These are phyloP conservation scores for Venturia carpophila DNA, from an alignment of 2,329 filamentous ascomycete species.

Conservation along the genomic window DNA sequence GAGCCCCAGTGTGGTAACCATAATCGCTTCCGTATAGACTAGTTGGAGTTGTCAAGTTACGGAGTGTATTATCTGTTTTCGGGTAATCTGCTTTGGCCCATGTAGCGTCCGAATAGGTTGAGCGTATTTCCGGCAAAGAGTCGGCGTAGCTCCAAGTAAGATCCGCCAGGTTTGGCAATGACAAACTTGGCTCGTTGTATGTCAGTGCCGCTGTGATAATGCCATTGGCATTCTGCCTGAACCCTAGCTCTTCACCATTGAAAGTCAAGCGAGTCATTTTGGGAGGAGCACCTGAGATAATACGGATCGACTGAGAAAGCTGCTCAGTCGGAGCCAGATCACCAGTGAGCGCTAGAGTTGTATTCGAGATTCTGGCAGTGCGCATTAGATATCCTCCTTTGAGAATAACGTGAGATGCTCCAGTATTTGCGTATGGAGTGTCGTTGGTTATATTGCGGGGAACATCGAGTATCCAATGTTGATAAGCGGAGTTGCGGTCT, in stretches of 20 bases:
- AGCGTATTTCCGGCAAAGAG: slow-evolving; percentile 59
- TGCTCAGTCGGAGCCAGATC: slow-evolving; percentile 63
- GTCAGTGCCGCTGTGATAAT: slow-evolving; percentile 46
- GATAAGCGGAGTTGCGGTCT: slow-evolving; percentile 59
- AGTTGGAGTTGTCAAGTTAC: slow-evolving; percentile 52
- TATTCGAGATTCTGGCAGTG: slow-evolving; percentile 46
- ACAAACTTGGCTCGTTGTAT: slow-evolving; percentile 44
- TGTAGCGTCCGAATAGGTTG: slow-evolving; percentile 57
- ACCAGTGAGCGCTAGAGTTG: slow-evolving; percentile 55
- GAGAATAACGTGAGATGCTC: slow-evolving; percentile 42
- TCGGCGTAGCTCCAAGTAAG: slow-evolving; percentile 64
- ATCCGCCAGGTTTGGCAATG: slow-evolving; percentile 49
- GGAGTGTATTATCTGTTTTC: slow-evolving; percentile 53
- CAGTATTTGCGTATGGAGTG: slow-evolving; percentile 16
- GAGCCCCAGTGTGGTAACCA: slow-evolving; percentile 60
- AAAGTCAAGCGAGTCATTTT: slow-evolving; percentile 50
- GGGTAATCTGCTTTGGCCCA: slow-evolving; percentile 56
- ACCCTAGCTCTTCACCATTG: slow-evolving; percentile 45
- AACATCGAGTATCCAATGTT: slow-evolving; percentile 58
- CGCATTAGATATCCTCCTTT: slow-evolving; percentile 59
- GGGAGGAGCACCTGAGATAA: slow-evolving; percentile 54
- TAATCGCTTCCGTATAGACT: slow-evolving; percentile 63
- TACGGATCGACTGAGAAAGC: slow-evolving; percentile 45
- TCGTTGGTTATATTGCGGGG: slow-evolving; percentile 29
- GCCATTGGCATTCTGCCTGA: slow-evolving; percentile 35